Conservation (phyloP, 169 alveolate species). For the Plasmodium gaboni region DNA sequence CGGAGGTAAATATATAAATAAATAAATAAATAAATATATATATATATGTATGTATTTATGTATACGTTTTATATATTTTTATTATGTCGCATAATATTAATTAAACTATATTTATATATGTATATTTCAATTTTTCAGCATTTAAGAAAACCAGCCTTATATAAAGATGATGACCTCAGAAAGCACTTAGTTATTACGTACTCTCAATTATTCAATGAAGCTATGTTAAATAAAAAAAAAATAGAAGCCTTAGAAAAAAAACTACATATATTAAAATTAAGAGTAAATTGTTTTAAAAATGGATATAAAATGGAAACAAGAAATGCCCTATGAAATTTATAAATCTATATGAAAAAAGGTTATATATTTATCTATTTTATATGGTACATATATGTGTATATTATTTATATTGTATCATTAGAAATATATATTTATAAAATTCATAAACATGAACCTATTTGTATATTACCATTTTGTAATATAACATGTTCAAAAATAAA, state of each 20-base stretch:
- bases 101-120: not conserved
- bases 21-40: not conserved
- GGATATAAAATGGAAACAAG: slow-evolving; percentile 60
- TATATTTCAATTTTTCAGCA: slow-evolving; percentile 17
- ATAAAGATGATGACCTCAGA: slow-evolving; percentile 51
- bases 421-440: too few relatives aligned
- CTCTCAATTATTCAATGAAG: slow-evolving; percentile 53
- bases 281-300: slow-evolving; percentile 23
- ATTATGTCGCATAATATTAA: not conserved
- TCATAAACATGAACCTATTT: too few relatives aligned
- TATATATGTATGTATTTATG: not conserved
- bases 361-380: too few relatives aligned
- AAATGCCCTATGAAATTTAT: slow-evolving; percentile 21
- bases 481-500: too few relatives aligned
- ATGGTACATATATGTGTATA: too few relatives aligned
- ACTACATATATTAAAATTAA: slow-evolving; percentile 48
- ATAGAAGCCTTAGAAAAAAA: slow-evolving; percentile 53
- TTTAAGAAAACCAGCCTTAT: slow-evolving; percentile 39
- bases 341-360: not conserved
- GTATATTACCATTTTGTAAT: too few relatives aligned
- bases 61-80: not conserved
- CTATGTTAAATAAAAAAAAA: slow-evolving; percentile 42
- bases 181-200: slow-evolving; percentile 35
- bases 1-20: slow-evolving; percentile 16
- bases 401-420: too few relatives aligned